A percentile compares a stretch with the other conserved stretches of the same genome.
These are phyloP conservation scores for Apiospora pterosperma DNA, from an alignment of 2,329 filamentous ascomycete genomes.

Conservation along the genomic window DNA sequence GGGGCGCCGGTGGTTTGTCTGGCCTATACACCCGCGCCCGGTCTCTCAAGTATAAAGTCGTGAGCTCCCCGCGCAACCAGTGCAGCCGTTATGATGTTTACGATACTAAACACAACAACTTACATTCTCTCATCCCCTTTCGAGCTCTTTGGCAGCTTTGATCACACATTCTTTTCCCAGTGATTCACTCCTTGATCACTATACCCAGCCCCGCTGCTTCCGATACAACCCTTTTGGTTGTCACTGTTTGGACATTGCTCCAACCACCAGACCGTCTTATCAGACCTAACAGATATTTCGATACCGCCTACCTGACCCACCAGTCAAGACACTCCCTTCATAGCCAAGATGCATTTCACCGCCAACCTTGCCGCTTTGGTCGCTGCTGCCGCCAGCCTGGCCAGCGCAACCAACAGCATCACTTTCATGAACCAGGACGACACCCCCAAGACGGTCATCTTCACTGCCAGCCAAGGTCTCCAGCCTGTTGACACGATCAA, in stretches of 20 bases:
- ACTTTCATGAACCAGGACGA: constrained; percentile 58
- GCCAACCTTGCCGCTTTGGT: constrained; percentile 39
- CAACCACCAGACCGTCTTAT: constrained; percentile 8
- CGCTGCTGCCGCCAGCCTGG: constrained; percentile 38
- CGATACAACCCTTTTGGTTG: constrained; percentile 5
- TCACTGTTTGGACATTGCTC: constrained; percentile 10
- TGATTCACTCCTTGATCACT: constrained; percentile 26
- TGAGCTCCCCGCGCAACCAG: background rate
- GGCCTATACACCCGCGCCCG: background rate
- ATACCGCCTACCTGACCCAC: constrained; percentile 13
- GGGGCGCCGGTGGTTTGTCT: background rate
- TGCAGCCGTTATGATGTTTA: background rate
- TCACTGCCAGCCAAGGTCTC: constrained; percentile 41
- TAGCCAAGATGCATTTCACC: constrained; percentile 53
- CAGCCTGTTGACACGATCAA: constrained; percentile 33
- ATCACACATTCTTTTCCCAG: constrained; percentile 21
- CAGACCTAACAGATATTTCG: constrained; percentile 10
- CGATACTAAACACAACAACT: constrained; percentile 5
- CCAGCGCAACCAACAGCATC: constrained; percentile 44
- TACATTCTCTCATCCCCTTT: constrained; percentile 17
- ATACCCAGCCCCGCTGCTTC: constrained; percentile 14
- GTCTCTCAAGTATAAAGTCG: background rate
- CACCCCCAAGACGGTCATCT: constrained; percentile 45
- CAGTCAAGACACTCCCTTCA: constrained; percentile 8
- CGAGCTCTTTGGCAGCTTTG: constrained; percentile 18